These are phyloP conservation scores for Penicillium verrucosum DNA, from an alignment of 2,329 filamentous ascomycete species.

Conservation along the genomic window DNA sequence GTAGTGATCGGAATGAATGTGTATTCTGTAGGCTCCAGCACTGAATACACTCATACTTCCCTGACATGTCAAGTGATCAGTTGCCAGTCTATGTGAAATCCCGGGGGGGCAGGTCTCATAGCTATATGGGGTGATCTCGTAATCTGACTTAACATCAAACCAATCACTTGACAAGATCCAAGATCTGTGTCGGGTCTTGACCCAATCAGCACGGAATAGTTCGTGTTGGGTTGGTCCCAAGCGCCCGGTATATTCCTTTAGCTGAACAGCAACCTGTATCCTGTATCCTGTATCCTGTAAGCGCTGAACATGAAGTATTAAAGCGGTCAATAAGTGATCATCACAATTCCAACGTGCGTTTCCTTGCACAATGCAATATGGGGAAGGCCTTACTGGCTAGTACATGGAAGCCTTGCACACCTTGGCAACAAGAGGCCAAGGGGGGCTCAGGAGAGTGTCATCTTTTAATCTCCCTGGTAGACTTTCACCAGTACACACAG, in stretches of 20 bases:
- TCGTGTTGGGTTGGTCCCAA: slow-evolving; percentile 1
- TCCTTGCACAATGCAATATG: slow-evolving; percentile 3
- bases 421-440: neutral
- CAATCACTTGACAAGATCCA: slow-evolving; percentile 11
- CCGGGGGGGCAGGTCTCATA: neutral
- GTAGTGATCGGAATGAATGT: neutral
- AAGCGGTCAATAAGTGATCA: slow-evolving; percentile 2
- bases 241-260: neutral
- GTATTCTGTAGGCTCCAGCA: neutral
- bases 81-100: slow-evolving; percentile 5
- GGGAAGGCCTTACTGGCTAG: neutral
- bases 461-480: slow-evolving; percentile 2
- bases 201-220: slow-evolving; percentile 9
- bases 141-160: neutral
- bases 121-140: neutral
- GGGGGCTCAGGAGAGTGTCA: neutral
- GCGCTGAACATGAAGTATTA: neutral
- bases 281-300: neutral
- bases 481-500: neutral
- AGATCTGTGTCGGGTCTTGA: neutral
- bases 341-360: neutral
- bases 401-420: neutral
- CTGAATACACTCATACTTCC: neutral
- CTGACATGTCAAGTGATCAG: neutral
- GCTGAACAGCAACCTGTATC: too few relatives aligned